Percentiles rank a stretch among this genome's conserved stretches.
phyloP scores from a whole-genome alignment of 805 yeast genomes.

The Danielozyma ontarioensis region DNA sequence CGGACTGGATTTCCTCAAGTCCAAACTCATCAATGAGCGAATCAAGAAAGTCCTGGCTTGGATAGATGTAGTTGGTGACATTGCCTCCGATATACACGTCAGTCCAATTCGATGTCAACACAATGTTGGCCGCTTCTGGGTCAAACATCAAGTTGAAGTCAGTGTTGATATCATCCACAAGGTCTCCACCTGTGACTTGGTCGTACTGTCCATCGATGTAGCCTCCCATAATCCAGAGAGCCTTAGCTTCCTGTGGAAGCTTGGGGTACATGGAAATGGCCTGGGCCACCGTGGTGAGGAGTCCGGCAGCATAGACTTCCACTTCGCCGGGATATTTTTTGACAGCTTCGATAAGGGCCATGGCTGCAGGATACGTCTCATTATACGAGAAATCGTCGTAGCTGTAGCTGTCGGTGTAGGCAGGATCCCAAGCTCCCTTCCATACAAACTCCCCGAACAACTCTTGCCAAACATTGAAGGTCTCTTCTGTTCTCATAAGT shows the following conservation, averaged over 20 bases:
- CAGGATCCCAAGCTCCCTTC: slow-evolving; percentile 35
- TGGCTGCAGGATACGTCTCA: slow-evolving; percentile 28
- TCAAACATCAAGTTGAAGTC: slow-evolving; percentile 41
- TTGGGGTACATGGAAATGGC: slow-evolving; percentile 36
- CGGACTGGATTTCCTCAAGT: slow-evolving; percentile 17
- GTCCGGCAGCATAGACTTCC: slow-evolving; percentile 34
- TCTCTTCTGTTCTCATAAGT: slow-evolving; percentile 31
- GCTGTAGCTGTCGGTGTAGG: slow-evolving; percentile 24
- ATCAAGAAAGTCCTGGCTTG: slow-evolving; percentile 34
- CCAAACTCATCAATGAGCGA: slow-evolving; percentile 31
- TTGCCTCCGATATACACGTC: slow-evolving; percentile 36
- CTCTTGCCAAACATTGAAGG: slow-evolving; percentile 34
- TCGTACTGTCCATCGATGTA: slow-evolving; percentile 37
- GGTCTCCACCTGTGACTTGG: slow-evolving; percentile 20
- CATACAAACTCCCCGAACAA: slow-evolving; percentile 36
- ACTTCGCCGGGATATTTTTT: slow-evolving; percentile 29
- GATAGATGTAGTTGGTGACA: slow-evolving; percentile 35
- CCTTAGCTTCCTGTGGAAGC: slow-evolving; percentile 33
- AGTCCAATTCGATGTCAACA: slow-evolving; percentile 36
- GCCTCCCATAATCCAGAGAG: slow-evolving; percentile 41
- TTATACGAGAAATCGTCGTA: slow-evolving; percentile 27
- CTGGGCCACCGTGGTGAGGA: slow-evolving; percentile 42
- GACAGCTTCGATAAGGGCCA: slow-evolving; percentile 37
- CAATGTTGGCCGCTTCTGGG: slow-evolving; percentile 43
- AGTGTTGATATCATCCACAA: slow-evolving; percentile 31